Conservation (phyloP, 2,329 filamentous ascomycete genomes). For the Tolypocladium tundrense region DNA sequence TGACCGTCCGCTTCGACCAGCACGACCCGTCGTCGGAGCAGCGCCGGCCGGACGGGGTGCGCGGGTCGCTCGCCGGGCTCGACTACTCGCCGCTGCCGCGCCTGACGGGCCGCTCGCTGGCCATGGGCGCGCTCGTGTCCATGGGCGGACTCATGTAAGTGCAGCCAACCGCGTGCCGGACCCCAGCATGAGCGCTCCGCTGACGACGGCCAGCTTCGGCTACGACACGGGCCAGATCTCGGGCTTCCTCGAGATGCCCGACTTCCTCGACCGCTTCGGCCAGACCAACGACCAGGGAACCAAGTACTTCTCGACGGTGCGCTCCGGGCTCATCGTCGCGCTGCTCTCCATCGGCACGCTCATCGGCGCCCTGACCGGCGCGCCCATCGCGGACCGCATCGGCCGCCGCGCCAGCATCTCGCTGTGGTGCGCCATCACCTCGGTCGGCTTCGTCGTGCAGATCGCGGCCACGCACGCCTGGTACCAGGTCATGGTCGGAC, state of each 20-base stretch:
- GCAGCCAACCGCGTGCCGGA: no score
- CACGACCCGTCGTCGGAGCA: slow-evolving; percentile 30
- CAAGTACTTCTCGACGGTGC: slow-evolving; percentile 37
- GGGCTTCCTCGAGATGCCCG: slow-evolving; percentile 47
- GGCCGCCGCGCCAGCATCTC: slow-evolving; percentile 55
- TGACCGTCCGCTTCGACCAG: slow-evolving; percentile 30
- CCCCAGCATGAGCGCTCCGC: background rate
- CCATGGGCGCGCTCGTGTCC: slow-evolving; percentile 29
- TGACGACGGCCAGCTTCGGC: slow-evolving; percentile 20
- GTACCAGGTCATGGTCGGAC: slow-evolving; percentile 57
- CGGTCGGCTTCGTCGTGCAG: slow-evolving; percentile 58
- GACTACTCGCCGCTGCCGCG: slow-evolving; percentile 35
- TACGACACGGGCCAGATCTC: slow-evolving; percentile 45
- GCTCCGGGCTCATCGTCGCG: slow-evolving; percentile 49
- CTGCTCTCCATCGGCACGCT: slow-evolving; percentile 51
- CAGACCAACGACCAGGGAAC: slow-evolving; percentile 26
- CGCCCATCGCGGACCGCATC: slow-evolving; percentile 53
- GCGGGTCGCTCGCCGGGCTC: slow-evolving; percentile 24
- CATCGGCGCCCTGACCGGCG: slow-evolving; percentile 48
- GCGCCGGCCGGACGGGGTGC: slow-evolving; percentile 13
- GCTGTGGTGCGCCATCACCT: slow-evolving; percentile 49
- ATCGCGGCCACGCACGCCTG: slow-evolving; percentile 45
- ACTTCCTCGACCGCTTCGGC: slow-evolving; percentile 44
- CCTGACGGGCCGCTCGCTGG: slow-evolving; percentile 24
- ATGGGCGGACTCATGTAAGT: slow-evolving; percentile 34